Base-by-base conservation (phyloP, 2,329 filamentous ascomycete species). In the Sporothrix sp. region DNA sequence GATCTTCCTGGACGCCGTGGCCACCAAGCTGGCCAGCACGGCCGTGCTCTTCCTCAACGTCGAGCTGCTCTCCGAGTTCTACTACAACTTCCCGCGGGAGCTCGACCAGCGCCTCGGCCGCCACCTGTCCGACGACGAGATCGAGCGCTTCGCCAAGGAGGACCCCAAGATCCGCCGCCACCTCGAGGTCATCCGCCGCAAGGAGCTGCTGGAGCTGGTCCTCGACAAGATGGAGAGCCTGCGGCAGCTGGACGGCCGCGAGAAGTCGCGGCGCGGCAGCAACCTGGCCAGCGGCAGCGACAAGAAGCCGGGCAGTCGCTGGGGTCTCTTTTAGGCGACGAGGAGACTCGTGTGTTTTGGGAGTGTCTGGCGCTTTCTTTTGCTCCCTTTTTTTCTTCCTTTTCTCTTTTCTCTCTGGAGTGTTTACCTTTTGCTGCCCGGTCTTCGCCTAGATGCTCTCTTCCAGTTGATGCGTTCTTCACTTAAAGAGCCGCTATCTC, bases 41-140 rank as follows among this genome's bases (percentile, higher is more conserved):
- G 91, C 93, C 2, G 93, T 98, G 8, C 79, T 98, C 0, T 98
- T 98, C 74, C 78, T 98, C 27, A 96, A 98, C 62, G 93, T 97
- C 10, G 94, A 98, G 69, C 77, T 98, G 18, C 78, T 98, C 16
- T 91, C 87, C 2, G 95, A 98, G 63, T 98, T 97, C 65, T 96
- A 95, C 71, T 95, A 96, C 69, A 89, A 93, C 63, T 98, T 98
- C 67, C 93, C 93, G 0, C 80, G 93, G 35, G 89, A 96, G 64
- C 78, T 98, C 11, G 93, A 98, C 65, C 72, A 84, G 53, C 81
- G 90, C 30, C 82, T 98, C 10, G 88, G 91, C 40, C 81, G 88
- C 23, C 84, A 88, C 59, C 74, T 96, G 54, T 79, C 80, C 30
- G 80, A 85, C 50, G 81, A 82, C 6, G 84, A 97, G 61, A 79